Evolutionary conservation across 1,284 basidiomycete species (phyloP).

Genomic region (Trametes versicolor): DNA sequence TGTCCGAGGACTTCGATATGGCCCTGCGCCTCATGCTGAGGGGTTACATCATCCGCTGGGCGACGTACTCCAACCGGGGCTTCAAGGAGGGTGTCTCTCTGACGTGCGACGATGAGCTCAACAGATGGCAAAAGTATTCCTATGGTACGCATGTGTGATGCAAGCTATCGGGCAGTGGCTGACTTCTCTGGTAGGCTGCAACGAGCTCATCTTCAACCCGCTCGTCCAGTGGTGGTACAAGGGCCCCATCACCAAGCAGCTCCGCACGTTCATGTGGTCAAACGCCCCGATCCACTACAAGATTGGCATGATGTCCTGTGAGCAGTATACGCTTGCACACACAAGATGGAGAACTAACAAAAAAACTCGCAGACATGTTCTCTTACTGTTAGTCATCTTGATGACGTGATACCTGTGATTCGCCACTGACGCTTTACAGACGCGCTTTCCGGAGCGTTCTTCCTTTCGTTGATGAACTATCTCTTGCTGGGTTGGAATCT

Average conservation of each 20-base stretch:
- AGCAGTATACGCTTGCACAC: conserved; percentile 53
- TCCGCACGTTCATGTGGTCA: conserved; percentile 83
- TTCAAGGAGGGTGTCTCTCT: conserved; percentile 93
- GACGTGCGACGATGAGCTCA: conserved; percentile 82
- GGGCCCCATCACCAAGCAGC: conserved; percentile 83
- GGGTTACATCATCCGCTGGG: conserved; percentile 85
- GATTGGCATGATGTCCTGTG: conserved; percentile 78
- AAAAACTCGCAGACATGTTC: conserved; percentile 74
- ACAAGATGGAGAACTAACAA: conserved; percentile 20
- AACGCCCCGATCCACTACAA: conserved; percentile 85
- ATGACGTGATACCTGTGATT: background rate
- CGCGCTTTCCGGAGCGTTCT: conserved; percentile 75
- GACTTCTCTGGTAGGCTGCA: conserved; percentile 53
- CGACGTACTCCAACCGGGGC: conserved; percentile 80
- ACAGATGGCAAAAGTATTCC: conserved; percentile 89
- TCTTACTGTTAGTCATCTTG: conserved; percentile 69
- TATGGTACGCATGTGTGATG: conserved; percentile 64
- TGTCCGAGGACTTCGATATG: conserved; percentile 87
- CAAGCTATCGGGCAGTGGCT: conserved; percentile 17
- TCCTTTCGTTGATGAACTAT: conserved; percentile 77
- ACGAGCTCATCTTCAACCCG: conserved; percentile 84
- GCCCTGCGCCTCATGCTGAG: conserved; percentile 69
- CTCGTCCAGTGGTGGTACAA: conserved; percentile 74
- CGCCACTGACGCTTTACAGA: conserved; percentile 50
- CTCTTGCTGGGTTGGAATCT: conserved; percentile 68